These are phyloP conservation scores for Boletus bicolor DNA, from an alignment of 768 basidiomycete species.

Conservation along the genomic window DNA sequence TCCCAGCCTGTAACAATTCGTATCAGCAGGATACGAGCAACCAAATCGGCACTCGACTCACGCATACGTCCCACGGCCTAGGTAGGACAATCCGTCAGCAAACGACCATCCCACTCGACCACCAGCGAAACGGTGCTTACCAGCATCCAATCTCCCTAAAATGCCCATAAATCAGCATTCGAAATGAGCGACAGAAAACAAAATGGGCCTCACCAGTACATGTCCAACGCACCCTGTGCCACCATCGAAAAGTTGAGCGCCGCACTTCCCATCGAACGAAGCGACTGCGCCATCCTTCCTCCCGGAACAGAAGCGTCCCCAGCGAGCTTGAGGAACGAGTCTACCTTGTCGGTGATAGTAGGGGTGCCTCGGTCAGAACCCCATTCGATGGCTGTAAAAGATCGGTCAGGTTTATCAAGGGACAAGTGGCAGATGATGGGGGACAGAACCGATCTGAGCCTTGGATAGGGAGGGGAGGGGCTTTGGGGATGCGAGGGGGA, in stretches of 20 bases:
- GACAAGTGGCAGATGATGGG: neutral
- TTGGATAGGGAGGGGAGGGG: conserved; percentile 66
- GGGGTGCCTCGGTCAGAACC: conserved; percentile 68
- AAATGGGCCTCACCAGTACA: conserved; percentile 66
- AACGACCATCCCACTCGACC: neutral
- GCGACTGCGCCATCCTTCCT: conserved; percentile 82
- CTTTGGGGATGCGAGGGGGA: conserved; percentile 66
- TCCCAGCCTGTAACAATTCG: conserved; percentile 59
- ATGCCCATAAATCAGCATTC: neutral
- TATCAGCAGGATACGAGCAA: neutral
- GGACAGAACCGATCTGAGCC: conserved; percentile 57
- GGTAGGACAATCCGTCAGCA: neutral
- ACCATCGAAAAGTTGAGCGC: conserved; percentile 82
- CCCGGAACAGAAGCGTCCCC: conserved; percentile 64
- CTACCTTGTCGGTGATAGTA: conserved; percentile 54
- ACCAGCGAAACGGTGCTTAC: conserved; percentile 31
- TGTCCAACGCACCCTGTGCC: conserved; percentile 83
- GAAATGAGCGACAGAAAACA: neutral
- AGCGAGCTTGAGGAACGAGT: conserved; percentile 71
- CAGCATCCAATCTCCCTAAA: conserved; percentile 78
- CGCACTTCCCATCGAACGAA: conserved; percentile 81
- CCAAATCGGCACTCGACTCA: conserved; percentile 27
- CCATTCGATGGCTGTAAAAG: conserved; percentile 72
- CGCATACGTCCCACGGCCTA: conserved; percentile 85
- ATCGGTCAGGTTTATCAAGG: conserved; percentile 6